Percentiles rank a stretch among this genome's conserved stretches.
These are phyloP conservation scores for Heliamphora exappendiculata DNA, from an alignment of 148 eudicot genomes.

Conservation along the genomic window DNA sequence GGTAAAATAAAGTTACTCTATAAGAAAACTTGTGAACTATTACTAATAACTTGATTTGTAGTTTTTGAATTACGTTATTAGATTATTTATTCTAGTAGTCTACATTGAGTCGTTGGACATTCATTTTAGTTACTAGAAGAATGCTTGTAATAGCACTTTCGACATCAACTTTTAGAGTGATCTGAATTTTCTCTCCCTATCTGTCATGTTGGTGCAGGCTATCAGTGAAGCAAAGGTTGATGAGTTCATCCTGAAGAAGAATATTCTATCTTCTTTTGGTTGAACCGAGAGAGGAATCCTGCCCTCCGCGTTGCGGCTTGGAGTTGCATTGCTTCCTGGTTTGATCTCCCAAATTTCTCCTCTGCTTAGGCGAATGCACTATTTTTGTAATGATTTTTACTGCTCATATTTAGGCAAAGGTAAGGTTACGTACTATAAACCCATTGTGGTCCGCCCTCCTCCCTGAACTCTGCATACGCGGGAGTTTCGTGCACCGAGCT, in stretches of 20 bases:
- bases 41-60: no score
- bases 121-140: not conserved
- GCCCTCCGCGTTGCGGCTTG: not conserved
- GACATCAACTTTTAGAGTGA: not conserved
- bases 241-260: slow-evolving; percentile 94
- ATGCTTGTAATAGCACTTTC: not conserved
- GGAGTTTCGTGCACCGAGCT: no score
- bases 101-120: not conserved
- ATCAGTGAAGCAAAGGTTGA: slow-evolving; percentile 75
- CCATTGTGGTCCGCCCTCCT: no score
- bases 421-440: no score
- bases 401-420: not conserved
- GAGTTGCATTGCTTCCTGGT: not conserved
- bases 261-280: slow-evolving; percentile 59
- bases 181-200: not conserved
- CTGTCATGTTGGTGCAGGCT: slow-evolving; percentile 49
- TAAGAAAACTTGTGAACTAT: no score
- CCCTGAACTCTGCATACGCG: no score
- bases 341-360: not conserved
- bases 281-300: slow-evolving; percentile 14
- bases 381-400: not conserved
- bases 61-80: no score
- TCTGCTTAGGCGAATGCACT: not conserved
- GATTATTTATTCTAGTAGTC: no score
- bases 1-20: no score